Base-by-base conservation (phyloP, 1,139 yeast genomes). In the Debaryomycetaceae sp. region DNA sequence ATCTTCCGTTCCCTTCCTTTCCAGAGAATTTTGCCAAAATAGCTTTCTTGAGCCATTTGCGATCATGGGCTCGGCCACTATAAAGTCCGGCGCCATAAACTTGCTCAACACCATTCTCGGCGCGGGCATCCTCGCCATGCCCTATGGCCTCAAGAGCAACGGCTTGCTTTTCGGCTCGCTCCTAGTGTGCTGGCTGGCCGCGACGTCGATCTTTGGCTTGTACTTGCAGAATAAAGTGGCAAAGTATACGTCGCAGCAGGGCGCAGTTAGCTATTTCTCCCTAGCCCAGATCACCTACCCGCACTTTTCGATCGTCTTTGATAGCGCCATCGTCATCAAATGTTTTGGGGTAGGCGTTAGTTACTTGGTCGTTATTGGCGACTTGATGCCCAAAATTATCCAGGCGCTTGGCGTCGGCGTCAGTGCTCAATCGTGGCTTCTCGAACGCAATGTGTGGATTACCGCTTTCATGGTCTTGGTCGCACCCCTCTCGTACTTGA, bases 281-380 rank as follows among this genome's bases (percentile, higher is more conserved):
- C 54, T 70, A 34, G 62, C 74, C 10, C 73, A 69, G 39, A 49
- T 68, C 40, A 70, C 77, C 1, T 69, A 69, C 35, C 77, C 77
- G 1, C 67, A 65, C 24, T 53, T 69, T 16, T 50, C 58, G 27
- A 48, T 58, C 8, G 41, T 58, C 16, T 49, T 50, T 30, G 74
- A 72, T 41, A 49, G 64, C 16, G 77, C 77, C 29, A 72, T 73
- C 27, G 68, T 73, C 23, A 59, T 70, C 32, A 73, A 73, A 51
- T 78, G 87, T 44, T 87, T 82, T 56, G 98, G 98, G 11, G 96
- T 86, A 4, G 90, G 92, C 2, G 73, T 90, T 11, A 77, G 92
- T 31, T 90, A 92, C 44, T 57, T 90, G 37, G 92, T 90, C 25
- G 73, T 90, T 34, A 76, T 86, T 34, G 97, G 95, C 7, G 96